These are phyloP conservation scores for Cercospora citrullina DNA, from an alignment of 2,329 filamentous ascomycete species.

Conservation along the genomic window DNA sequence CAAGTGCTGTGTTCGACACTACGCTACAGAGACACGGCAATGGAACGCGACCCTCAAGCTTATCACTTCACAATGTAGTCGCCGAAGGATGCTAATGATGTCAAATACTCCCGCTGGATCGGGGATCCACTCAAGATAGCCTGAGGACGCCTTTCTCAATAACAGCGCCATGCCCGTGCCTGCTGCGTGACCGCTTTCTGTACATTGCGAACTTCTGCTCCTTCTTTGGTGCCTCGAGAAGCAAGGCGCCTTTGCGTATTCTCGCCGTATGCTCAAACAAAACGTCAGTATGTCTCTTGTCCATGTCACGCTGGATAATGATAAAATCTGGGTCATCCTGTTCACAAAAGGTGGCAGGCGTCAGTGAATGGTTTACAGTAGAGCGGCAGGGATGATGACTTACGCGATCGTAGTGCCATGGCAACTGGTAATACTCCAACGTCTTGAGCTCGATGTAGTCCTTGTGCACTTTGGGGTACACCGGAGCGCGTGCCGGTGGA, in stretches of 20 bases:
- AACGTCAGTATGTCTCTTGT: constrained; percentile 50
- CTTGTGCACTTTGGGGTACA: constrained; percentile 51
- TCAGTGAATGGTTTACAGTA: constrained; percentile 17
- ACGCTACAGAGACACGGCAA: neutral
- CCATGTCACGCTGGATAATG: constrained; percentile 53
- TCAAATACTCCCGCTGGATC: neutral
- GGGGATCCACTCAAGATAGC: constrained; percentile 14
- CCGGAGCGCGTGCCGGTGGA: constrained; percentile 36
- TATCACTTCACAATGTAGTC: neutral
- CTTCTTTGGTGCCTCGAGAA: constrained; percentile 46
- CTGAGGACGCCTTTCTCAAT: constrained; percentile 27
- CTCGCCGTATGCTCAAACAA: constrained; percentile 54
- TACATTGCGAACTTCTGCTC: constrained; percentile 51
- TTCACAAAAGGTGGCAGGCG: constrained; percentile 10
- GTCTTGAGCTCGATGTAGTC: constrained; percentile 51
- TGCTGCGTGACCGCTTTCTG: constrained; percentile 37
- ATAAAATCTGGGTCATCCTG: constrained; percentile 50
- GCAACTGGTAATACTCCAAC: constrained; percentile 50
- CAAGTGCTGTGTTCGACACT: neutral
- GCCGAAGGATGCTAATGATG: neutral
- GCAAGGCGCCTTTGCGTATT: constrained; percentile 44
- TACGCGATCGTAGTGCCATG: constrained; percentile 51
- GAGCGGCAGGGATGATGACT: constrained; percentile 30
- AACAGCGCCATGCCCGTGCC: constrained; percentile 25
- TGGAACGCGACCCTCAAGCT: neutral